Percentiles rank a stretch among this genome's conserved stretches.
phyloP scores from a whole-genome alignment of 73 alveolate genomes.

The Uronychia binucleata region DNA sequence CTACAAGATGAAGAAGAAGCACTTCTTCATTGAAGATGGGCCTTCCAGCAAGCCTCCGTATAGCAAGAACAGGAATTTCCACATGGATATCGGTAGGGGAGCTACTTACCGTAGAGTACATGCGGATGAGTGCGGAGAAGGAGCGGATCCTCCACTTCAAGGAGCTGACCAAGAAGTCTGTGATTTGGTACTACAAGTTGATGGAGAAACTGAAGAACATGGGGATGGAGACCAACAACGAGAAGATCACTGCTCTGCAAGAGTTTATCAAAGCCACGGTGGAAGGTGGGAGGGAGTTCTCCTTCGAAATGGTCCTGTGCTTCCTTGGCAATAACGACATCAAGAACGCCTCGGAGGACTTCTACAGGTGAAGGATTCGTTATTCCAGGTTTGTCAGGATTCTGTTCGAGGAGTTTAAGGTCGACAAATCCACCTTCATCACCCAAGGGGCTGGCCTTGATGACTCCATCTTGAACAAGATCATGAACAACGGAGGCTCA shows the following conservation, averaged over 20 bases:
- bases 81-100: conserved; percentile 16
- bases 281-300: neutral
- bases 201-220: neutral
- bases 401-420: neutral
- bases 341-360: neutral
- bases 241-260: neutral
- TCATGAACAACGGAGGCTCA: no score
- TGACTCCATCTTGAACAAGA: neutral
- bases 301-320: neutral
- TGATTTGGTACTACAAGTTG: conserved; percentile 2
- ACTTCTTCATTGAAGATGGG: conserved; percentile 1
- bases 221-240: neutral
- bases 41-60: conserved; percentile 2
- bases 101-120: neutral
- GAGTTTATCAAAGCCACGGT: neutral
- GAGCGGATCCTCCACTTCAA: neutral
- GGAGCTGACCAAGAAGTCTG: neutral
- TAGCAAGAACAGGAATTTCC: conserved; percentile 9
- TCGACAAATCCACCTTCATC: neutral
- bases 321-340: neutral
- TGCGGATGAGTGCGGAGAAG: conserved; percentile 6
- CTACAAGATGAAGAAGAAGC: conserved; percentile 24
- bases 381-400: neutral
- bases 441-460: neutral
- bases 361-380: neutral